Percentiles rank a stretch among this genome's conserved stretches.
These are phyloP conservation scores for Silybum marianum DNA, from an alignment of 129 eudicot species.

Conservation along the genomic window DNA sequence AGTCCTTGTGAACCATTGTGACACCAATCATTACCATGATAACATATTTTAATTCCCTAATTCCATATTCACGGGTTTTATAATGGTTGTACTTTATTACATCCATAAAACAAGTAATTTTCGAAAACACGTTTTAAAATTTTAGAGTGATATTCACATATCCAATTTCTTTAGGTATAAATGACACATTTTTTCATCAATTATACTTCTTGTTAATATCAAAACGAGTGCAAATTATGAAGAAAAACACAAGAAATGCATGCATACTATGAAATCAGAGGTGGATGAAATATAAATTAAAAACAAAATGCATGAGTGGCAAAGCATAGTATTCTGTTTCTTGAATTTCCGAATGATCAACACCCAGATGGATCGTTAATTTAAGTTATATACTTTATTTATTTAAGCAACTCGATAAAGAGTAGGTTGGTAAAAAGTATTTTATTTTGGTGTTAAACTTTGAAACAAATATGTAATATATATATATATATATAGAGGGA, in stretches of 20 bases:
- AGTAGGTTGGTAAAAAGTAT: no score
- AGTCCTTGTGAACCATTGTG: background rate
- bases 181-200: background rate
- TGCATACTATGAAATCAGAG: no score
- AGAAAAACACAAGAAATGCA: no score
- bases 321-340: background rate
- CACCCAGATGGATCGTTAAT: background rate
- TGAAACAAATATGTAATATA: no score
- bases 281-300: no score
- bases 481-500: no score
- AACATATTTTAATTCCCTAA: background rate
- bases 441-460: no score
- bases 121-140: background rate
- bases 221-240: no score
- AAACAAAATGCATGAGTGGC: background rate
- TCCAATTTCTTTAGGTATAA: background rate
- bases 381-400: background rate
- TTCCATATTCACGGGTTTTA: background rate
- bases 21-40: background rate
- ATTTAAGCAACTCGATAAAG: no score
- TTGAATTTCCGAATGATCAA: background rate
- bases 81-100: background rate
- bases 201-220: no score
- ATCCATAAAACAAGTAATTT: background rate
- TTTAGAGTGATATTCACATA: no score